Base-by-base conservation (phyloP, 2,329 filamentous ascomycete species). In the Phialophora tarda region DNA sequence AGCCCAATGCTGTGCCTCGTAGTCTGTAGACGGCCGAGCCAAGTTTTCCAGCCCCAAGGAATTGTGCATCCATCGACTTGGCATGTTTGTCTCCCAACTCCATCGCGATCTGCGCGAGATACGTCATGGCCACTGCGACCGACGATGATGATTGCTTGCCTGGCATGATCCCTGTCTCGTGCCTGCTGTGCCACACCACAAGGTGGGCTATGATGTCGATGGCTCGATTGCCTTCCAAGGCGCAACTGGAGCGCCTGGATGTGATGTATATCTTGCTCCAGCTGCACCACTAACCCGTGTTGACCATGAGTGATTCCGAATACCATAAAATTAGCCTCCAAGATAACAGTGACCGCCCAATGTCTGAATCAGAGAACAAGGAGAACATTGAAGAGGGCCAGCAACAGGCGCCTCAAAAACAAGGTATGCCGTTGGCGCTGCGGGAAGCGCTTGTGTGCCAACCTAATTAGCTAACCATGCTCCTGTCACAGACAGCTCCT, bases 311-410 rank as follows among this genome's bases (percentile, higher is more conserved):
- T 44, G 32, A 62, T 44, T 6, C 10, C 14, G 47, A 48, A 50
- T 17, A 51, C 14, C 26, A 63, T 44, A 30, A 21, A 14, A 69
- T 64, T 23, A 53, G 44, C 8, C 58, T 62, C 23, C 41, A 62
- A 63, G 61, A 67, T 38, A 59, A 64, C 62, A 63, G 58, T 41
- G 54, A 65, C 30, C 47, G 44, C 59, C 17, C 32, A 26, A 65
- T 65, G 63, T 61, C 63, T 65, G 58, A 61, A 34, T 44, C 34
- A 4, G 62, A 60, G 30, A 57, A 64, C 59, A 58, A 58, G n/a
- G 61, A 63, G 44, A 63, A 48, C 41, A 26, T 44, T 51, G 11
- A 48, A 28, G 54, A 57, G 34, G 26, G 38, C 41, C 32, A 38
- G 56, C 32, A 38, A n/a, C 28, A 57, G 32, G 34, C 28, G 10